Percentiles rank a stretch among this genome's conserved stretches.
phyloP scores from a whole-genome alignment of 176 grass and related monocot genomes.

The Typha latifolia region DNA sequence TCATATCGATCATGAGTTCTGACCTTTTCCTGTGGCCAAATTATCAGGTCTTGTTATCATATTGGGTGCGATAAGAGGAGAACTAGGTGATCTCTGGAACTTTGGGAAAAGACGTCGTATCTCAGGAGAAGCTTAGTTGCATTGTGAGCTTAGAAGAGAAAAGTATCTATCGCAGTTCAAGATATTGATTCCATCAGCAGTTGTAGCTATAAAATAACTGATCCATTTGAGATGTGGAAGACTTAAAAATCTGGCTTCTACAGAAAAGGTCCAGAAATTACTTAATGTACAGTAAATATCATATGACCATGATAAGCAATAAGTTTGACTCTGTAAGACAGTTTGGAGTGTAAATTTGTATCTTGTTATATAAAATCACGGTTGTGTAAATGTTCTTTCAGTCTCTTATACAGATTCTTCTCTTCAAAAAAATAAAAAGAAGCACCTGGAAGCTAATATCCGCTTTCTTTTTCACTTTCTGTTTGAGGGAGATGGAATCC shows the following conservation, averaged over 20 bases:
- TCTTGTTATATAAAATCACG: no score
- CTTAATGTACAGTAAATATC: no score
- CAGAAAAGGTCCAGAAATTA: background rate
- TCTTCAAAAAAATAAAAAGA: no score
- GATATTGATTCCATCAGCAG: background rate
- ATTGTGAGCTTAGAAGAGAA: constrained; percentile 2
- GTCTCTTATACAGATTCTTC: no score
- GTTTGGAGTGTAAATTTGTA: no score
- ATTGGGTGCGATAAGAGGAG: constrained; percentile 56
- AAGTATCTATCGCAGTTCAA: background rate
- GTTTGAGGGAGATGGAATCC: no score
- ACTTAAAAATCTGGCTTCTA: background rate
- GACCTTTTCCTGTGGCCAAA: background rate
- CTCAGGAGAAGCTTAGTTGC: background rate
- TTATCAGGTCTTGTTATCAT: constrained; percentile 39
- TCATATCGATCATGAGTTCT: background rate
- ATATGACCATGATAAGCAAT: no score
- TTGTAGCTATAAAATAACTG: background rate
- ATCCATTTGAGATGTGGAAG: background rate
- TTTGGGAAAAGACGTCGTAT: constrained; percentile 12
- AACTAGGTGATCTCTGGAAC: constrained; percentile 70
- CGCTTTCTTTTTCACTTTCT: no score
- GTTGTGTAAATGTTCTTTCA: no score
- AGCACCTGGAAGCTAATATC: no score
- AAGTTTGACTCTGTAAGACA: no score